Evolutionary conservation across 2,329 filamentous ascomycete genomes (phyloP).

Genomic region (Dactylellina sp.): DNA sequence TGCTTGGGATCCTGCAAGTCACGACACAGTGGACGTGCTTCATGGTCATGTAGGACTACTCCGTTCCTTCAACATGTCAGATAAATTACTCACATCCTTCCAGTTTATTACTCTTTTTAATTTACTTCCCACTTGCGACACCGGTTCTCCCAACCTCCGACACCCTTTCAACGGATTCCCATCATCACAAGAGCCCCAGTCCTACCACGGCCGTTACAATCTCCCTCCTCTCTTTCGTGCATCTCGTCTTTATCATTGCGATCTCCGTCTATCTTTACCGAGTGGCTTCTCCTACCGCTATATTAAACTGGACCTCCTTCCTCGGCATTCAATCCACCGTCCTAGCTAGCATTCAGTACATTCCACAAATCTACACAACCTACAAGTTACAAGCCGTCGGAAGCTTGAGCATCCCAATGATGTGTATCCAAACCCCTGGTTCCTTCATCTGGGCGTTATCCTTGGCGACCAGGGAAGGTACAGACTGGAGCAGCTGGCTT

Average conservation of each 20-base stretch:
- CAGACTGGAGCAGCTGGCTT: conserved; percentile 92
- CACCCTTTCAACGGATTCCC: conserved; percentile 62
- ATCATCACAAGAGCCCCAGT: conserved; percentile 67
- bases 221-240: conserved; percentile 77
- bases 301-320: conserved; percentile 84
- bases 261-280: conserved; percentile 69
- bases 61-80: not conserved
- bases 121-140: conserved; percentile 83
- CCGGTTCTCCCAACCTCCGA: conserved; percentile 64
- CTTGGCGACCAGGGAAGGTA: conserved; percentile 81
- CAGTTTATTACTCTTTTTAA: conserved; percentile 90
- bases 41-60: conserved; percentile 79
- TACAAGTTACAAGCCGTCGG: conserved; percentile 86
- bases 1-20: conserved; percentile 90
- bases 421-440: conserved; percentile 96
- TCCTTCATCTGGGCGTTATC: conserved; percentile 90
- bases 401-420: conserved; percentile 94
- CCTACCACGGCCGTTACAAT: conserved; percentile 85
- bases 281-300: conserved; percentile 68
- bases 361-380: conserved; percentile 95
- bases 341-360: conserved; percentile 87
- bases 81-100: not conserved
- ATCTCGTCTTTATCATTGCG: conserved; percentile 77
- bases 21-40: conserved; percentile 94
- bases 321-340: conserved; percentile 82